Evolutionary conservation across 2,329 filamentous ascomycete genomes (phyloP).

Genomic region (Parastagonospora nodorum): DNA sequence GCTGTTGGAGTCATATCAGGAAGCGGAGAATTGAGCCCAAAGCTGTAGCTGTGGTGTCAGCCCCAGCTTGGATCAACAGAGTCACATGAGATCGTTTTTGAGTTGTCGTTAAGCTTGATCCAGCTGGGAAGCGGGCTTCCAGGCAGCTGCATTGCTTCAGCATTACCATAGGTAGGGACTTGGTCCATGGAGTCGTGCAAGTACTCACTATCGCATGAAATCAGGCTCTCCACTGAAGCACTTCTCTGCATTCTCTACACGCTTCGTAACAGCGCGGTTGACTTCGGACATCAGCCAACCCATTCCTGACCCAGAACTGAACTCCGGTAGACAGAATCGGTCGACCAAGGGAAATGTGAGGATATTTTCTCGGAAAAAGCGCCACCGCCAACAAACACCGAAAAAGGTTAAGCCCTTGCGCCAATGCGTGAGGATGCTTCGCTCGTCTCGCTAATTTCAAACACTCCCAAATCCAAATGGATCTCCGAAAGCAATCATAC

Average conservation of each 20-base stretch:
- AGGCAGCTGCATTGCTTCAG: slow-evolving; percentile 28
- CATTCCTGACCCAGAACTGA: slow-evolving; percentile 39
- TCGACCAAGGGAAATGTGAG: slow-evolving; percentile 31
- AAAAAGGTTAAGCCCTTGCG: slow-evolving; percentile 47
- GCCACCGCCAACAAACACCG: slow-evolving; percentile 43
- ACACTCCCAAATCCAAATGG: slow-evolving; percentile 51
- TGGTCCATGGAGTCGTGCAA: not conserved
- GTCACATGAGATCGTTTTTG: slow-evolving; percentile 47
- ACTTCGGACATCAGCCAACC: slow-evolving; percentile 48
- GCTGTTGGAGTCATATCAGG: slow-evolving; percentile 21
- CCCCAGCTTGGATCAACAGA: slow-evolving; percentile 46
- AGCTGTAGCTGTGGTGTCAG: slow-evolving; percentile 44
- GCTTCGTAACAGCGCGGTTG: slow-evolving; percentile 35
- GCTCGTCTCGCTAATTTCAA: slow-evolving; percentile 47
- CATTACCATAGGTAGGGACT: not conserved
- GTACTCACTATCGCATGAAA: slow-evolving; percentile 42
- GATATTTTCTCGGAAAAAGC: slow-evolving; percentile 42
- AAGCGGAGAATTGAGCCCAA: slow-evolving; percentile 41
- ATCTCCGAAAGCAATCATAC: slow-evolving; percentile 45
- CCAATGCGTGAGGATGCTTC: slow-evolving; percentile 43
- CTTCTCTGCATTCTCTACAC: slow-evolving; percentile 34
- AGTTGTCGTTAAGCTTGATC: slow-evolving; percentile 30
- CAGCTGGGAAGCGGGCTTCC: slow-evolving; percentile 38
- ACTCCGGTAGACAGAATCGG: slow-evolving; percentile 37
- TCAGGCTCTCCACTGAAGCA: slow-evolving; percentile 31